phyloP scores from a whole-genome alignment of 1,139 yeast genomes.

The Nakaseomyces bracarensis region DNA sequence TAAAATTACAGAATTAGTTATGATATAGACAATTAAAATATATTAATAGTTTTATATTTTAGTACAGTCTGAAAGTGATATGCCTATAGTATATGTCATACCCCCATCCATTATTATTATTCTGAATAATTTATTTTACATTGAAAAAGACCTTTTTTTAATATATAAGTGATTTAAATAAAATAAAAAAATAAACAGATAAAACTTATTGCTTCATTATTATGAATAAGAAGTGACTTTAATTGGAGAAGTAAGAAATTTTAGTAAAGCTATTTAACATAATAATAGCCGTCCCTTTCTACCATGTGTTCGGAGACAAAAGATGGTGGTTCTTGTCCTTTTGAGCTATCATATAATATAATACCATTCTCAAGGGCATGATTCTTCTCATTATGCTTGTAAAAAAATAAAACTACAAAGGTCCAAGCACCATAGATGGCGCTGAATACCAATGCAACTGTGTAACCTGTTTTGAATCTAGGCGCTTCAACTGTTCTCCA shows the following conservation, averaged over 20 bases:
- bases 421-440: constrained; percentile 47
- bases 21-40: too few relatives aligned
- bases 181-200: too few relatives aligned
- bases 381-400: constrained; percentile 49
- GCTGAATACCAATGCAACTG: constrained; percentile 45
- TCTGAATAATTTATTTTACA: too few relatives aligned
- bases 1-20: too few relatives aligned
- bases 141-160: too few relatives aligned
- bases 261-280: constrained; percentile 13
- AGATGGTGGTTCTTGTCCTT: constrained; percentile 27
- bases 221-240: not conserved
- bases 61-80: too few relatives aligned
- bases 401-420: constrained; percentile 46
- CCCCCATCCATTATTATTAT: too few relatives aligned
- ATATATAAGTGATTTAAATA: too few relatives aligned
- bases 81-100: too few relatives aligned
- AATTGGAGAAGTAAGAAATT: constrained; percentile 22
- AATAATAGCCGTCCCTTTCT: constrained; percentile 26
- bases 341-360: constrained; percentile 29
- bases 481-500: constrained; percentile 54
- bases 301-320: constrained; percentile 25
- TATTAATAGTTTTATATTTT: too few relatives aligned
- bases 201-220: not conserved
- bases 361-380: constrained; percentile 50
- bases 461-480: constrained; percentile 43